Conservation (phyloP, 495 filamentous ascomycete species). For the Aspergillus diversus region DNA sequence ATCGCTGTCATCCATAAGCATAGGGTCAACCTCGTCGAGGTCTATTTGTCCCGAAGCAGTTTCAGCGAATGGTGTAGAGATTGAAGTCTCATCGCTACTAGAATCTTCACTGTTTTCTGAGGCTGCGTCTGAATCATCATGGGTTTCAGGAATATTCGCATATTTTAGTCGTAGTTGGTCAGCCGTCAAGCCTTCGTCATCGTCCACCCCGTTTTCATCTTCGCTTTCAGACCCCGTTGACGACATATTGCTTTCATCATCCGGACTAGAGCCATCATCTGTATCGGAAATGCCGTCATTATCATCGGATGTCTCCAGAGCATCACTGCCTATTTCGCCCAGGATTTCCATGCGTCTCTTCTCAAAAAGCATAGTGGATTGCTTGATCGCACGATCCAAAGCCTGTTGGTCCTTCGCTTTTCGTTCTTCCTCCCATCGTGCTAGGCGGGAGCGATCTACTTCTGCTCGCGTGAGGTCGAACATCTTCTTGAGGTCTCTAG, state of each 20-base stretch:
- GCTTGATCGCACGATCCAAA: constrained; percentile 80
- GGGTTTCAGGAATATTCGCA: constrained; percentile 58
- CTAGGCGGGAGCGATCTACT: constrained; percentile 70
- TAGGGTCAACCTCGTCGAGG: constrained; percentile 68
- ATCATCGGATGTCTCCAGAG: constrained; percentile 49
- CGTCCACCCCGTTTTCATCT: constrained; percentile 52
- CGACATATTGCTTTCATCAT: constrained; percentile 76
- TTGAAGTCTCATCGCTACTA: constrained; percentile 32
- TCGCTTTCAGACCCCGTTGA: constrained; percentile 48
- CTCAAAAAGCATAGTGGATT: constrained; percentile 60
- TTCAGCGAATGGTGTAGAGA: constrained; percentile 24
- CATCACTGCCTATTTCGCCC: constrained; percentile 47
- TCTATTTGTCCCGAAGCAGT: constrained; percentile 39
- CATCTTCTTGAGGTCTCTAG: constrained; percentile 69
- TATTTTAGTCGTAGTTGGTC: constrained; percentile 83
- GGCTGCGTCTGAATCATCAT: constrained; percentile 29
- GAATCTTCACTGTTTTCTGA: constrained; percentile 23
- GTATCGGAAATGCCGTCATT: constrained; percentile 45
- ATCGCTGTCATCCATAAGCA: constrained; percentile 73
- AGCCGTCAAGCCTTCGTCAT: constrained; percentile 75
- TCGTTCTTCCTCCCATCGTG: constrained; percentile 84
- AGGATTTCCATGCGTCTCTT: constrained; percentile 58
- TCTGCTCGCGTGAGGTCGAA: constrained; percentile 81
- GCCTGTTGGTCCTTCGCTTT: constrained; percentile 79
- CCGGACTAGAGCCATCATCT: constrained; percentile 43